Conservation (phyloP, 2,329 filamentous ascomycete species). For the Aureobasidium mangrovei region DNA sequence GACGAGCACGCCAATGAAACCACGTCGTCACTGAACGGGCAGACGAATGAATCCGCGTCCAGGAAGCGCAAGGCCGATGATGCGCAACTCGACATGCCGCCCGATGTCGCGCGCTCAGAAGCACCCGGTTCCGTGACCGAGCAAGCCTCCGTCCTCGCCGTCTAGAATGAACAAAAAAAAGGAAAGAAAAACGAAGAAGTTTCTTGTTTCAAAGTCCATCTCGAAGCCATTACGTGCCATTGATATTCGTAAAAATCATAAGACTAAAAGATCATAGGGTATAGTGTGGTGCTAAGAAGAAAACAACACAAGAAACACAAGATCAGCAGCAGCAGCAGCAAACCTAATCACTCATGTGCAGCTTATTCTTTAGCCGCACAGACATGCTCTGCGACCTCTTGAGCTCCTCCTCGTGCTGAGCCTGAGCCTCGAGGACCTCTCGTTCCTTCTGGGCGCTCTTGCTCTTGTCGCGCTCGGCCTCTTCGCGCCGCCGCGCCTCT, state of each 20-base stretch:
- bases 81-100: slow-evolving; percentile 22
- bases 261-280: neutral
- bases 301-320: neutral
- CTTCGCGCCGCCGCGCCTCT: slow-evolving; percentile 39
- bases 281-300: neutral
- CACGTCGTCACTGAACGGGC: slow-evolving; percentile 15
- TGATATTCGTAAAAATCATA: neutral
- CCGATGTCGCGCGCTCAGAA: slow-evolving; percentile 20
- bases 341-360: neutral
- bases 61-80: slow-evolving; percentile 23
- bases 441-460: slow-evolving; percentile 54
- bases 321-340: neutral
- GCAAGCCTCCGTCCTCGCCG: slow-evolving; percentile 21
- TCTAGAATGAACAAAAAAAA: slow-evolving; percentile 8
- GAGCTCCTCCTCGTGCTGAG: slow-evolving; percentile 38
- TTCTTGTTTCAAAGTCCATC: neutral
- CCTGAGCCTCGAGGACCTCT: slow-evolving; percentile 35
- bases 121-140: slow-evolving; percentile 22
- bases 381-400: slow-evolving; percentile 22
- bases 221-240: neutral
- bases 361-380: slow-evolving; percentile 2
- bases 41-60: slow-evolving; percentile 12
- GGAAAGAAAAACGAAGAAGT: no score
- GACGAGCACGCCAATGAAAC: slow-evolving; percentile 20
- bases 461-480: slow-evolving; percentile 48